Evolutionary conservation across 192 early-diverging fungal genomes (phyloP).

Genomic region (Kickxella alabastrina): DNA sequence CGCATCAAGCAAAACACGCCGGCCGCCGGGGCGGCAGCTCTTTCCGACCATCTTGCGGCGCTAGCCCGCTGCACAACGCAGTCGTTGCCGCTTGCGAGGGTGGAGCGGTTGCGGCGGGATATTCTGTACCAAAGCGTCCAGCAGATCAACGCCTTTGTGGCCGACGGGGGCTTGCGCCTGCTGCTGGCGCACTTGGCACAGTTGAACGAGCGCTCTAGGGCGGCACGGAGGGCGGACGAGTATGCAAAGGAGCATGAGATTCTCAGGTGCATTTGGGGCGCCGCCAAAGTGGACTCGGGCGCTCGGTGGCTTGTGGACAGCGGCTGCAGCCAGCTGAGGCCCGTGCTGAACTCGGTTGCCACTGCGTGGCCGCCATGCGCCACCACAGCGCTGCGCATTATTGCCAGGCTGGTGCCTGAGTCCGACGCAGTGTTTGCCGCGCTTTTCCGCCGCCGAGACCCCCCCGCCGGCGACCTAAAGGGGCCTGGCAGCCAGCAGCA

Average conservation of each 20-base stretch:
- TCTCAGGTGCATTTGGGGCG: slow-evolving; percentile 33
- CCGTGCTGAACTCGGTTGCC: slow-evolving; percentile 33
- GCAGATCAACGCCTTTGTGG: slow-evolving; percentile 40
- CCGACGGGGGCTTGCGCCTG: slow-evolving; percentile 36
- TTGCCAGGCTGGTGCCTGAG: slow-evolving; percentile 26
- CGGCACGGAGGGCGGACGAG: slow-evolving; percentile 34
- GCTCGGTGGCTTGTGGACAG: slow-evolving; percentile 15
- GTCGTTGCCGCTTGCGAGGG: slow-evolving; percentile 40
- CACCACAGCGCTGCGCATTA: slow-evolving; percentile 29
- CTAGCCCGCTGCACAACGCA: slow-evolving; percentile 32
- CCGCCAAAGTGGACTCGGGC: slow-evolving; percentile 27
- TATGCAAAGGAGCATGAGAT: slow-evolving; percentile 43
- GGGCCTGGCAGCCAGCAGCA: too few species aligned
- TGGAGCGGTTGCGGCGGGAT: slow-evolving; percentile 45
- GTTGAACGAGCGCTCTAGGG: slow-evolving; percentile 30
- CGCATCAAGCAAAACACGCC: slow-evolving; percentile 10
- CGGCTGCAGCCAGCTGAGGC: slow-evolving; percentile 8
- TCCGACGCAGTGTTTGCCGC: slow-evolving; percentile 12
- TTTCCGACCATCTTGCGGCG: slow-evolving; percentile 45
- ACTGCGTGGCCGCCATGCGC: slow-evolving; percentile 38
- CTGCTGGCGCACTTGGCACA: slow-evolving; percentile 38
- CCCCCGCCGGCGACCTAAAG: slow-evolving; percentile 9
- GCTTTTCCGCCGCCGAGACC: slow-evolving; percentile 34
- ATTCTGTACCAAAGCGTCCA: slow-evolving; percentile 42
- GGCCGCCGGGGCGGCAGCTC: slow-evolving; percentile 13